These are phyloP conservation scores for Zelopaecilomyces penicillatus DNA, from an alignment of 2,329 filamentous ascomycete species.

Conservation along the genomic window DNA sequence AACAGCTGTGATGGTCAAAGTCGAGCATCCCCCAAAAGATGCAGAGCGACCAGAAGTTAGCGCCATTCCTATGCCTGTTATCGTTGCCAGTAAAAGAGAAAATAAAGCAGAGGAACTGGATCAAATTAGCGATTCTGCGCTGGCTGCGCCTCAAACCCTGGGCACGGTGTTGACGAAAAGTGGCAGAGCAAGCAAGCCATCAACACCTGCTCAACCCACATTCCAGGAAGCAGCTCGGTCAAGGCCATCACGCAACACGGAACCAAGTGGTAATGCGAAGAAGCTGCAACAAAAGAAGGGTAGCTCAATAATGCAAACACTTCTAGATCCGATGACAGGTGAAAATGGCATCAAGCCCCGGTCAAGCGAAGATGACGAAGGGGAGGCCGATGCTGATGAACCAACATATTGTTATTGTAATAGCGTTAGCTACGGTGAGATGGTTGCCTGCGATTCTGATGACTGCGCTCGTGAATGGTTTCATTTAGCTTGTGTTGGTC, in stretches of 20 bases:
- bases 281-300: constrained; percentile 56
- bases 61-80: constrained; percentile 17
- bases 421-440: constrained; percentile 71
- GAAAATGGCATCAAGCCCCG: constrained; percentile 34
- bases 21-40: constrained; percentile 24
- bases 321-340: constrained; percentile 28
- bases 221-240: constrained; percentile 48
- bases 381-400: constrained; percentile 62
- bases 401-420: constrained; percentile 75
- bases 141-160: constrained; percentile 29
- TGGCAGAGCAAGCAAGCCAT: constrained; percentile 58
- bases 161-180: constrained; percentile 53
- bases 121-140: constrained; percentile 37
- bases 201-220: constrained; percentile 51
- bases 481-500: constrained; percentile 71
- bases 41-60: constrained; percentile 19
- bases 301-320: constrained; percentile 28
- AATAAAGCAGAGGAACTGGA: constrained; percentile 29
- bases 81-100: constrained; percentile 34
- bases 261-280: constrained; percentile 29
- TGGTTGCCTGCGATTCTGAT: constrained; percentile 72
- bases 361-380: constrained; percentile 33
- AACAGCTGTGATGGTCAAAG: constrained; percentile 24
- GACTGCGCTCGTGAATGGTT: constrained; percentile 74
- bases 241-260: constrained; percentile 42